Conservation (phyloP, 2,329 filamentous ascomycete genomes). For the Trichoderma sp. region DNA sequence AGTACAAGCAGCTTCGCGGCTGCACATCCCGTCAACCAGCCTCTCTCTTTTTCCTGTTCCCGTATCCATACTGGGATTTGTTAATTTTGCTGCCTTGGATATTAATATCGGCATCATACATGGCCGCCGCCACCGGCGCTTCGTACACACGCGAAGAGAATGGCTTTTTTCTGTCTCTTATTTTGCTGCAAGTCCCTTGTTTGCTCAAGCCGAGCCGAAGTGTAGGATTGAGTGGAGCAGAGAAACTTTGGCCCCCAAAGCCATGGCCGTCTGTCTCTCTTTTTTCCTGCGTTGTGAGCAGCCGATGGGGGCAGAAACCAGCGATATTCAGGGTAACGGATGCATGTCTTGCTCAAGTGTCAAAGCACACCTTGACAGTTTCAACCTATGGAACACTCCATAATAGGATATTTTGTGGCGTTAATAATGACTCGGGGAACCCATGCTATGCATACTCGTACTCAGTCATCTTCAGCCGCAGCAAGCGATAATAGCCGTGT, state of each 20-base stretch:
- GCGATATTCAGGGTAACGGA: background rate
- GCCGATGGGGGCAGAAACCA: background rate
- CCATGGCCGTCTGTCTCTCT: background rate
- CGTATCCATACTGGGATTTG: background rate
- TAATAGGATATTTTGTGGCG: background rate
- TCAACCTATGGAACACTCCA: background rate
- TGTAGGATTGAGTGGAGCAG: background rate
- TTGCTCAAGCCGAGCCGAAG: constrained; percentile 4
- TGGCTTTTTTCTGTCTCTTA: background rate
- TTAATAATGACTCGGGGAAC: background rate
- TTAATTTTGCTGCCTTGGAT: background rate
- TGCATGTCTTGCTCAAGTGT: background rate
- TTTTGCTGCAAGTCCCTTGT: background rate
- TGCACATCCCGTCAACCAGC: background rate
- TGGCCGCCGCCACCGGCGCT: background rate
- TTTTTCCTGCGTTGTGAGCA: background rate
- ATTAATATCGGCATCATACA: background rate
- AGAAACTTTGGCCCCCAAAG: background rate
- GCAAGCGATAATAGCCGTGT: background rate
- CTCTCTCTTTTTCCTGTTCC: background rate
- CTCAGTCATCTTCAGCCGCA: background rate
- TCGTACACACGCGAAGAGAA: background rate
- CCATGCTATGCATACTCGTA: background rate
- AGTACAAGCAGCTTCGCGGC: background rate
- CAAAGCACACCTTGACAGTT: background rate